Base-by-base conservation (phyloP, 164 flowering plant genomes). In the Litsea cubeba region DNA sequence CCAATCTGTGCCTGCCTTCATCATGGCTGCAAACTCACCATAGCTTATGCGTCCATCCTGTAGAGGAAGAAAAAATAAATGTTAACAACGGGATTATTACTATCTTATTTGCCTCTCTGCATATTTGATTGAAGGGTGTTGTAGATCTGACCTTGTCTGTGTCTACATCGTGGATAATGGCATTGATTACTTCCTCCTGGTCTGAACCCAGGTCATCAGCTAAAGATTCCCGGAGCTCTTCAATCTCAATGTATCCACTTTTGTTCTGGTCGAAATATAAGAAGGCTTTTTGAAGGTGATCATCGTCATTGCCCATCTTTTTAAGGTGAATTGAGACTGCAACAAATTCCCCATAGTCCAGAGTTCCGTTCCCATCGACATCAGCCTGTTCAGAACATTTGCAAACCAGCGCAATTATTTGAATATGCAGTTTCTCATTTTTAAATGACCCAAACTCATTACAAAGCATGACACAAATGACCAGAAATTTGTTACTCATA, bases 1-100 rank as follows among this genome's bases (percentile, higher is more conserved):
- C 97, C 97, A 90, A 83, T 92, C 95, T 28, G 95, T 92, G 22
- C 97, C 95, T 0, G 93, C 91, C 82, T 90, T 92, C 97, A 90
- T 92, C 97, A 92, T 92, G 7, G 84, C 75, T 0, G 90, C 83
- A 84, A 92, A 92, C 79, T 92, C 97, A 1, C 84, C 93, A 30
- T 89, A 92, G 81, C 97, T 92, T 76, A 92, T 92, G 2, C 83
- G 76, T 24, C 97, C 97, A 79, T 92, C 97, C 95, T 92, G 87
- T 74, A 76, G 54, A 65, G 28, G 14, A 66, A 15, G 2, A 15
- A 30, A 66, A 17, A 6, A 5, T 66, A 25, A 30, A 30, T 15
- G 20, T 32, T 12, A 18, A 65, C 46, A 35, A 7, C 5, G 11
- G 46, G 46, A 40, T 40, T 40, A 40, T 40, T 40, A 40, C 1